phyloP scores from a whole-genome alignment of 306 rosid species.

The Oxytropis ochrocephala region DNA sequence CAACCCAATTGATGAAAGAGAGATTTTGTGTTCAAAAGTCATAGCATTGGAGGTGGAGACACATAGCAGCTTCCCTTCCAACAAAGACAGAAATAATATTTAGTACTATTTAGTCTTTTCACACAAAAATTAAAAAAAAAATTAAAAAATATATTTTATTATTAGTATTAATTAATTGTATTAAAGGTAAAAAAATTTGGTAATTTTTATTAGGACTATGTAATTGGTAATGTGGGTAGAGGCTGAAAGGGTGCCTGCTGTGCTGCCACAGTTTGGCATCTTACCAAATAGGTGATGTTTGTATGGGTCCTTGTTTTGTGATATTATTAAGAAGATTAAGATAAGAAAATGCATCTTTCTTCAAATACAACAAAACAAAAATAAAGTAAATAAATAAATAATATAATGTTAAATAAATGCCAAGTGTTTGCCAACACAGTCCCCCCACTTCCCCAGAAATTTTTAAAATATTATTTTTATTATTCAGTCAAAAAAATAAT shows the following conservation, averaged over 20 bases:
- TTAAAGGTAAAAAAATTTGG: not conserved
- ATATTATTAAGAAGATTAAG: not conserved
- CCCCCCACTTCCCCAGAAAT: not conserved
- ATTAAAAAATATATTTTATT: not conserved
- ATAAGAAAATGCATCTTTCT: not conserved
- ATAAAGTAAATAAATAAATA: too few species aligned
- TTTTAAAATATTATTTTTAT: not conserved
- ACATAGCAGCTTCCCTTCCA: constrained; percentile 33
- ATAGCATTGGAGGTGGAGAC: constrained; percentile 17
- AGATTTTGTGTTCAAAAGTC: constrained; percentile 43
- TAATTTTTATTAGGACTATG: not conserved
- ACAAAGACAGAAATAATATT: constrained; percentile 24
- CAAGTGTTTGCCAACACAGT: not conserved
- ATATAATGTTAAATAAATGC: constrained; percentile 17
- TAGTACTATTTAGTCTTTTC: not conserved
- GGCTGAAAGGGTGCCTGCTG: constrained; percentile 18
- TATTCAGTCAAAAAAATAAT: not conserved
- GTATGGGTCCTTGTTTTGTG: constrained; percentile 18
- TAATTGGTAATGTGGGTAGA: not conserved
- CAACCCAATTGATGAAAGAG: constrained; percentile 36
- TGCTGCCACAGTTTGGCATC: constrained; percentile 34
- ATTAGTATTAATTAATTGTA: not conserved
- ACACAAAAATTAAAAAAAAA: not conserved
- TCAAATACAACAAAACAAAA: constrained; percentile 7
- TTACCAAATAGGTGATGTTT: constrained; percentile 36